A percentile compares a stretch with the other conserved stretches of the same genome.
These are phyloP conservation scores for Colletotrichum musae DNA, from an alignment of 2,329 filamentous ascomycete genomes.

Conservation along the genomic window DNA sequence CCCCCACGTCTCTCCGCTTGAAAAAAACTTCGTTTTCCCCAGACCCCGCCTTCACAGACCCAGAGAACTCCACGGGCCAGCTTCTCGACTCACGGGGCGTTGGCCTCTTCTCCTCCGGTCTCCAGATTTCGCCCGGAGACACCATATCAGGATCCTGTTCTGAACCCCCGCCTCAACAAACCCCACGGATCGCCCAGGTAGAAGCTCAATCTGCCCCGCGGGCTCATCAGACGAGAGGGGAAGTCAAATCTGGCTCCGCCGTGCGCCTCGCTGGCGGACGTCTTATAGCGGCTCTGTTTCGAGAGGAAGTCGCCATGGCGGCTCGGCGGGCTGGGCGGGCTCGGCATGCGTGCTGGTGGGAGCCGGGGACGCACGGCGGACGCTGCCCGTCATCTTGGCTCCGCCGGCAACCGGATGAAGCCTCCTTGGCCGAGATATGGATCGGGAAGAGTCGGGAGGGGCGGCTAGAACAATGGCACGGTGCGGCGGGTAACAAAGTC, in stretches of 20 bases:
- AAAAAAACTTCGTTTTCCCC: slow-evolving; percentile 17
- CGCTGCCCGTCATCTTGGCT: not conserved
- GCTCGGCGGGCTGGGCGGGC: slow-evolving; percentile 18
- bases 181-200: slow-evolving; percentile 6
- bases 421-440: slow-evolving; percentile 8
- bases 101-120: not conserved
- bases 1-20: slow-evolving; percentile 18
- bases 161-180: not conserved
- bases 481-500: not conserved
- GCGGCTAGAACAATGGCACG: not conserved
- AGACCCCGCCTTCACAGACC: slow-evolving; percentile 28
- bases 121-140: not conserved
- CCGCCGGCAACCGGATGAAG: slow-evolving; percentile 4
- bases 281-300: not conserved
- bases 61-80: slow-evolving; percentile 4
- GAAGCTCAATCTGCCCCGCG: not conserved
- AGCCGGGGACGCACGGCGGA: not conserved
- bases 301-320: not conserved
- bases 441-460: slow-evolving; percentile 11
- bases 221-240: not conserved
- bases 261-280: not conserved
- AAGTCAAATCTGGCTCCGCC: not conserved
- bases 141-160: not conserved
- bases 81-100: not conserved
- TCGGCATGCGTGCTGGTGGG: not conserved